These are phyloP conservation scores for Haberlea rhodopensis DNA, from an alignment of 257 asterid species.

Conservation along the genomic window DNA sequence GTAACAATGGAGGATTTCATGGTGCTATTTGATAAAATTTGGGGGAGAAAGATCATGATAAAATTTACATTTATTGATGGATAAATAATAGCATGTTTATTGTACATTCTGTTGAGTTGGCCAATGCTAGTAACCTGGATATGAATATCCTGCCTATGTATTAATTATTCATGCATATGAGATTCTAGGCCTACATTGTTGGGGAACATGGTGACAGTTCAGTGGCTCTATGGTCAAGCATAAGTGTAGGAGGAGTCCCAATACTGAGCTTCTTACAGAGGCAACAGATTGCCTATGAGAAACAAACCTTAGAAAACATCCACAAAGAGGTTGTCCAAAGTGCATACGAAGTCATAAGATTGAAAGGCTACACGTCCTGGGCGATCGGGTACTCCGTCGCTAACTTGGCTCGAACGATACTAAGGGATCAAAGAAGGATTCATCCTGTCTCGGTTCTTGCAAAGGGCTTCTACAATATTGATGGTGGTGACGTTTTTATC, in stretches of 20 bases:
- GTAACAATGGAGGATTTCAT: no score
- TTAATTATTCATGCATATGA: no score
- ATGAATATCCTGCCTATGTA: no score
- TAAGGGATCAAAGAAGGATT: conserved; percentile 73
- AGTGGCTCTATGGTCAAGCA: conserved; percentile 93
- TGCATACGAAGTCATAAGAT: conserved; percentile 73
- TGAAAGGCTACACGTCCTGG: conserved; percentile 96
- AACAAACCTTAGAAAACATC: conserved; percentile 61
- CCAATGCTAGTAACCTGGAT: no score
- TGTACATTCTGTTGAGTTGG: no score
- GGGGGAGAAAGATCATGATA: no score
- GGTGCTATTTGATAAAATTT: no score
- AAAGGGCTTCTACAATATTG: conserved; percentile 60
- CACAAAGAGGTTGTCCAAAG: conserved; percentile 69
- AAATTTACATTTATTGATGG: no score
- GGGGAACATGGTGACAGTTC: conserved; percentile 96
- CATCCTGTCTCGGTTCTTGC: conserved; percentile 87
- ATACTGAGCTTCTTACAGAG: conserved; percentile 57
- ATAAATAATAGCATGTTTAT: no score
- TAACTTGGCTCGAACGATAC: conserved; percentile 63
- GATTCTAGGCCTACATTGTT: conserved; percentile 73
- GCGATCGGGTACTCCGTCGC: conserved; percentile 92
- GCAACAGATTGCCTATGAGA: conserved; percentile 70
- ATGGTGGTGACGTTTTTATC: conserved; percentile 64
- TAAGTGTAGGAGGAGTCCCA: conserved; percentile 88